Evolutionary conservation across 2,329 filamentous ascomycete genomes (phyloP).

Genomic region (Scedosporium dehoogii): DNA sequence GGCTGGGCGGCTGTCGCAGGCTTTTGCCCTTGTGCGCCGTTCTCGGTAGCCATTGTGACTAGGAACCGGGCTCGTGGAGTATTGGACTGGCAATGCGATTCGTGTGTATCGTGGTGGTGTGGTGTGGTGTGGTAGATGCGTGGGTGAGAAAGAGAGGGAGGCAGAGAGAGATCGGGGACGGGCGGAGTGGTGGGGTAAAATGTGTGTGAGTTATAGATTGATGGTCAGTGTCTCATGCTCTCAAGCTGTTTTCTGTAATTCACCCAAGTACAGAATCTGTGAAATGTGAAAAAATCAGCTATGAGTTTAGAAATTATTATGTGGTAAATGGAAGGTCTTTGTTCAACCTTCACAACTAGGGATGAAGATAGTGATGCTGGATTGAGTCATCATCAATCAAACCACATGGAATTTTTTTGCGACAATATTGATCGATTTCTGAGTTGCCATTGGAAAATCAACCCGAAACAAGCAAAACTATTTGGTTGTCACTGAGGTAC

Average conservation of each 20-base stretch:
- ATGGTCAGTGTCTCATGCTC: too few relatives aligned
- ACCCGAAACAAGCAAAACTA: neutral
- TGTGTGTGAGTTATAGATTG: neutral
- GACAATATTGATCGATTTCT: too few relatives aligned
- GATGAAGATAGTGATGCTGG: neutral
- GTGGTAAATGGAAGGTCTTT: neutral
- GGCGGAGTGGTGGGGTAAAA: neutral
- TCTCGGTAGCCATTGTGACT: constrained; percentile 1
- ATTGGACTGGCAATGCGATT: neutral
- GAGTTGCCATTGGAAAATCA: too few relatives aligned
- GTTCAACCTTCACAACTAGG: neutral
- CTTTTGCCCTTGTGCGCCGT: neutral
- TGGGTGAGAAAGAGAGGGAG: too few relatives aligned
- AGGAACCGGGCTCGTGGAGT: too few relatives aligned
- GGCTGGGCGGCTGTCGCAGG: neutral
- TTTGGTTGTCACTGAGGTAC: too few relatives aligned
- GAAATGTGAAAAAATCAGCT: too few relatives aligned
- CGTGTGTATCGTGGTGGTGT: neutral
- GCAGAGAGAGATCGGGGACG: too few relatives aligned
- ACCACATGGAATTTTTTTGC: too few relatives aligned
- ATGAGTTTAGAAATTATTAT: neutral
- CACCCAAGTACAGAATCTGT: neutral
- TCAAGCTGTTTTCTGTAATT: too few relatives aligned
- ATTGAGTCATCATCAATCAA: too few relatives aligned
- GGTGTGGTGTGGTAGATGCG: neutral